A percentile compares a stretch with the other conserved stretches of the same genome.
Evolutionary conservation across 805 yeast genomes (phyloP).

Genomic region (Metschnikowia orientalis): DNA sequence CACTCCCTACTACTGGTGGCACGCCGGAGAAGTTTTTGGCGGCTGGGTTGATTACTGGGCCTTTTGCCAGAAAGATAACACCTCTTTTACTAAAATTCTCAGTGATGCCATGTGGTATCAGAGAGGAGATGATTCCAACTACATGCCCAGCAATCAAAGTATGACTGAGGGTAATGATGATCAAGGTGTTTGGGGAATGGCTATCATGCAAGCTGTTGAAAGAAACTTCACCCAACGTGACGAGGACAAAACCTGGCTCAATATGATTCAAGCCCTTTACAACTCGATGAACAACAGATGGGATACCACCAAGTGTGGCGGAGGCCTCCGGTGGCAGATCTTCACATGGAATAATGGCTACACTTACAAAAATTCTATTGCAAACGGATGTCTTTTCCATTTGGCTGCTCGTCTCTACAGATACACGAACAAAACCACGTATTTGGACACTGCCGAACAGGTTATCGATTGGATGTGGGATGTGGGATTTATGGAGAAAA

Average conservation of each 20-base stretch:
- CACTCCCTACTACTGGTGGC: constrained; percentile 50
- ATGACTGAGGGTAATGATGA: constrained; percentile 49
- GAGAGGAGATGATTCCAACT: constrained; percentile 38
- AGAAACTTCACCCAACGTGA: constrained; percentile 33
- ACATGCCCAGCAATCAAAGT: constrained; percentile 44
- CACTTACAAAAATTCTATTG: constrained; percentile 42
- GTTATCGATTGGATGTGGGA: constrained; percentile 45
- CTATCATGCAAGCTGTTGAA: constrained; percentile 45
- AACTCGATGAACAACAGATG: constrained; percentile 44
- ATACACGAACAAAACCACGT: constrained; percentile 36
- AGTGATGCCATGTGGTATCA: constrained; percentile 41
- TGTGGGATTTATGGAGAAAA: constrained; percentile 19
- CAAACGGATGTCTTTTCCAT: constrained; percentile 43
- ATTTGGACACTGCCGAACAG: constrained; percentile 39
- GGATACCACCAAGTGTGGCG: constrained; percentile 36
- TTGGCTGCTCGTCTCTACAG: constrained; percentile 43
- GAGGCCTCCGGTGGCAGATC: constrained; percentile 47
- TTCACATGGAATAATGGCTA: constrained; percentile 47
- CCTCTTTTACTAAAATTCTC: constrained; percentile 26
- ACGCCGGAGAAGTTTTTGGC: constrained; percentile 50
- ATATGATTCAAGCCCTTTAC: constrained; percentile 40
- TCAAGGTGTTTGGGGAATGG: constrained; percentile 51
- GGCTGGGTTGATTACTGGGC: constrained; percentile 40
- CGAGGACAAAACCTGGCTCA: constrained; percentile 34
- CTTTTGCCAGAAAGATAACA: constrained; percentile 34